A percentile compares a stretch with the other conserved stretches of the same genome.
Conservation (phyloP, 2,329 filamentous ascomycete genomes). For the Xylariaceae sp. region DNA sequence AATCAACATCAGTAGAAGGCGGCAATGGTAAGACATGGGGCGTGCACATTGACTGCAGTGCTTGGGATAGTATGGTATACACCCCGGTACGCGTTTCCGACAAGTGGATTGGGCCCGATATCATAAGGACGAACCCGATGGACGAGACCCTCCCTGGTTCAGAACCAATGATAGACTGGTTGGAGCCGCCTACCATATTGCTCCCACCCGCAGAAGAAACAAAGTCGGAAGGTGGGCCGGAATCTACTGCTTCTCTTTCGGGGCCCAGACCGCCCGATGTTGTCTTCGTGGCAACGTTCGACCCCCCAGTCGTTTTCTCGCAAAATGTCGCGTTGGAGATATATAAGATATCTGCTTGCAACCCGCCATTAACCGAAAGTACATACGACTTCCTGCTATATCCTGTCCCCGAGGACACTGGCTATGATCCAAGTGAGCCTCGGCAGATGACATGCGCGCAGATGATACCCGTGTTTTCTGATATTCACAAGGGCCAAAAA, state of each 20-base stretch:
- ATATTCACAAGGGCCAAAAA: slow-evolving; percentile 26
- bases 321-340: slow-evolving; percentile 60
- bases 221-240: slow-evolving; percentile 49
- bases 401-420: slow-evolving; percentile 45
- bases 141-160: slow-evolving; percentile 38
- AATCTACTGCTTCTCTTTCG: slow-evolving; percentile 40
- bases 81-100: slow-evolving; percentile 66
- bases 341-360: slow-evolving; percentile 51
- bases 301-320: slow-evolving; percentile 69
- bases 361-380: slow-evolving; percentile 38
- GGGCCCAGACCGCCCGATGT: slow-evolving; percentile 61
- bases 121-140: slow-evolving; percentile 54
- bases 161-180: slow-evolving; percentile 60
- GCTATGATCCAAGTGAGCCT: slow-evolving; percentile 54
- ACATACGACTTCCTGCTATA: slow-evolving; percentile 59
- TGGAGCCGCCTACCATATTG: slow-evolving; percentile 64
- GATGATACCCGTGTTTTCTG: slow-evolving; percentile 41
- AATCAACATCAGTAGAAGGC: slow-evolving; percentile 35
- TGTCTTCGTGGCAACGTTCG: slow-evolving; percentile 69
- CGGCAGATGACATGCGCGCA: slow-evolving; percentile 51
- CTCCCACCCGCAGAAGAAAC: slow-evolving; percentile 45
- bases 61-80: slow-evolving; percentile 39
- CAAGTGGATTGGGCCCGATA: slow-evolving; percentile 65
- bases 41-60: slow-evolving; percentile 62
- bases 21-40: slow-evolving; percentile 55